Conservation (phyloP, 805 yeast species). For the Metschnikowia shivogae region DNA sequence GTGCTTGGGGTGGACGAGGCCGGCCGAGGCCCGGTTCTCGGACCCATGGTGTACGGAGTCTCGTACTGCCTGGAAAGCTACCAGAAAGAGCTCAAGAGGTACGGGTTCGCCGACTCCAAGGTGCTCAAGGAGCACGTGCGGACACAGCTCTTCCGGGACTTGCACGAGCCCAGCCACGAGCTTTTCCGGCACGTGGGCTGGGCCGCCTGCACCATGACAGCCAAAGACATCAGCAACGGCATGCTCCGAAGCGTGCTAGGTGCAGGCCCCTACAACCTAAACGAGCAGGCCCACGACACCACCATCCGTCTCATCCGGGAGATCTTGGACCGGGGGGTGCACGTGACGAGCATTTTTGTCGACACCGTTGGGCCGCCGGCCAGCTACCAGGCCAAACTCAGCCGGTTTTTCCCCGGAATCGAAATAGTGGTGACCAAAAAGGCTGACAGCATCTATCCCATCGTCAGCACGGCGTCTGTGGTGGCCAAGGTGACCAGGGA, state of each 20-base stretch:
- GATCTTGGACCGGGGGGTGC: slow-evolving; percentile 58
- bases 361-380: slow-evolving; percentile 98
- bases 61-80: slow-evolving; percentile 66
- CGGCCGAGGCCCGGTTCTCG: slow-evolving; percentile 96
- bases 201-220: slow-evolving; percentile 80
- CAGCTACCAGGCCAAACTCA: slow-evolving; percentile 73
- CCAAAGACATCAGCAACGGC: slow-evolving; percentile 81
- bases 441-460: slow-evolving; percentile 89
- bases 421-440: slow-evolving; percentile 84
- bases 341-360: slow-evolving; percentile 69
- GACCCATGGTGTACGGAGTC: slow-evolving; percentile 96
- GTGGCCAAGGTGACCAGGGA: slow-evolving; percentile 97
- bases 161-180: slow-evolving; percentile 46
- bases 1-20: slow-evolving; percentile 96
- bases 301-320: slow-evolving; percentile 75
- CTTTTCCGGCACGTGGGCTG: slow-evolving; percentile 69
- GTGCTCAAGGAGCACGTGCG: slow-evolving; percentile 72
- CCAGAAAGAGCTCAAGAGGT: slow-evolving; percentile 44
- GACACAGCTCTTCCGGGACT: slow-evolving; percentile 51
- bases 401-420: slow-evolving; percentile 61
- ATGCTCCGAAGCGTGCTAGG: slow-evolving; percentile 64
- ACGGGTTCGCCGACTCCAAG: slow-evolving; percentile 93
- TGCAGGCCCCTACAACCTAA: slow-evolving; percentile 64
- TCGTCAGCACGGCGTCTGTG: slow-evolving; percentile 91
- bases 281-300: slow-evolving; percentile 95